phyloP scores from a whole-genome alignment of 1,284 basidiomycete species.

The Ganoderma boninense region DNA sequence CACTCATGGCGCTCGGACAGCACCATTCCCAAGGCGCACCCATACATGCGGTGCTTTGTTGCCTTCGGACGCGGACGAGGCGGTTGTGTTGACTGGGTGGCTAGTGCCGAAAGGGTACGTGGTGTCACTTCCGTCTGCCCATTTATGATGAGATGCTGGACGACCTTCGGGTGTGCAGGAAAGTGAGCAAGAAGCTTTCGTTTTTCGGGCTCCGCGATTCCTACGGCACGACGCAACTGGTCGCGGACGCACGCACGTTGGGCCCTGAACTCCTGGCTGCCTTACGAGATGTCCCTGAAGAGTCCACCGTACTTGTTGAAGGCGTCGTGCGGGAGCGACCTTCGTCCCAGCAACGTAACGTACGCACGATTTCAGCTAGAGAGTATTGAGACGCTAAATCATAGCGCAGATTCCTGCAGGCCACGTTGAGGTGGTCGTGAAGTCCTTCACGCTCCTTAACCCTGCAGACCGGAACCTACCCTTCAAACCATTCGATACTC shows the following conservation, averaged over 20 bases:
- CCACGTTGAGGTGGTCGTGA: slow-evolving; percentile 83
- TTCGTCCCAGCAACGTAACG: slow-evolving; percentile 59
- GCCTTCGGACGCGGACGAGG: slow-evolving; percentile 11
- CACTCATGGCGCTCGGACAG: slow-evolving; percentile 6
- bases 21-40: slow-evolving; percentile 27
- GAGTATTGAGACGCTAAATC: background rate
- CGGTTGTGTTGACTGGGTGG: slow-evolving; percentile 28
- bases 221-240: slow-evolving; percentile 80
- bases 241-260: slow-evolving; percentile 54
- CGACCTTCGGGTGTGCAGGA: slow-evolving; percentile 48
- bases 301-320: slow-evolving; percentile 79
- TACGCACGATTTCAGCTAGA: slow-evolving; percentile 25
- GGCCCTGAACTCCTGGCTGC: slow-evolving; percentile 46
- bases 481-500: slow-evolving; percentile 81
- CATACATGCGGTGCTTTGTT: slow-evolving; percentile 28
- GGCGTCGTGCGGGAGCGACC: slow-evolving; percentile 77
- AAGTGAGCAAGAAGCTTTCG: slow-evolving; percentile 71
- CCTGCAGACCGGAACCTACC: slow-evolving; percentile 76
- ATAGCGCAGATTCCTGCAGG: slow-evolving; percentile 53
- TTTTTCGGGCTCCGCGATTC: slow-evolving; percentile 86
- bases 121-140: background rate
- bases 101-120: slow-evolving; percentile 28
- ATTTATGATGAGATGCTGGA: background rate
- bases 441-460: slow-evolving; percentile 79
- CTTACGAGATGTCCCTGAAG: slow-evolving; percentile 72